These are phyloP conservation scores for Diaporthe humulicola DNA, from an alignment of 2,329 filamentous ascomycete genomes.

Conservation along the genomic window DNA sequence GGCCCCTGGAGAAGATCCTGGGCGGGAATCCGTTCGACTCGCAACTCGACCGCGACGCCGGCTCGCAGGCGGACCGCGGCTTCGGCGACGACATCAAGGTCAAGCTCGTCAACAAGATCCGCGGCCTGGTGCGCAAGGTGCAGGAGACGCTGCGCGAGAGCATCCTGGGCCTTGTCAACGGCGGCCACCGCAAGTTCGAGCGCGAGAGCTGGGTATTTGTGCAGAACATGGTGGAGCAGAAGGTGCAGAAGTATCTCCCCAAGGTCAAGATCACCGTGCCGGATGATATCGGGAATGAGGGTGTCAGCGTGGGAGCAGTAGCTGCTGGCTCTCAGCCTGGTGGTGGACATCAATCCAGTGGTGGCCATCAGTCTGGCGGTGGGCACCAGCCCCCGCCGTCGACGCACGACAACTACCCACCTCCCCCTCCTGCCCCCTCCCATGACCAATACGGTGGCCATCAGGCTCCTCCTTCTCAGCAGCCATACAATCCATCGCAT, in stretches of 20 bases:
- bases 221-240: conserved; percentile 59
- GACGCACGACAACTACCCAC: background rate
- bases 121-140: conserved; percentile 58
- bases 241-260: conserved; percentile 60
- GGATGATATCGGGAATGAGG: conserved; percentile 62
- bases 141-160: conserved; percentile 60
- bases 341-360: conserved; percentile 47
- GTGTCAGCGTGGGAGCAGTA: conserved; percentile 58
- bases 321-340: conserved; percentile 48
- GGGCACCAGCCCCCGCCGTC: conserved; percentile 37
- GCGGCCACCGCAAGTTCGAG: conserved; percentile 62
- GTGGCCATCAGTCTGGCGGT: conserved; percentile 41
- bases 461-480: conserved; percentile 44
- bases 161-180: conserved; percentile 59
- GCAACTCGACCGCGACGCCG: conserved; percentile 48
- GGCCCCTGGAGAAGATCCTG: conserved; percentile 60
- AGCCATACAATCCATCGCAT: conserved; percentile 45
- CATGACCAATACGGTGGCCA: conserved; percentile 42
- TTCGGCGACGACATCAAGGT: conserved; percentile 59
- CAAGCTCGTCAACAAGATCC: conserved; percentile 60
- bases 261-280: conserved; percentile 60
- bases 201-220: conserved; percentile 60
- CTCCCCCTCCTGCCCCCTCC: background rate
- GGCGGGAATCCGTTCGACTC: conserved; percentile 61
- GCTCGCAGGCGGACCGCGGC: conserved; percentile 50